Evolutionary conservation across 768 basidiomycete genomes (phyloP), one percentile per base, ranked within the genome.

Genomic region (Boletus pseudopeckii): DNA sequence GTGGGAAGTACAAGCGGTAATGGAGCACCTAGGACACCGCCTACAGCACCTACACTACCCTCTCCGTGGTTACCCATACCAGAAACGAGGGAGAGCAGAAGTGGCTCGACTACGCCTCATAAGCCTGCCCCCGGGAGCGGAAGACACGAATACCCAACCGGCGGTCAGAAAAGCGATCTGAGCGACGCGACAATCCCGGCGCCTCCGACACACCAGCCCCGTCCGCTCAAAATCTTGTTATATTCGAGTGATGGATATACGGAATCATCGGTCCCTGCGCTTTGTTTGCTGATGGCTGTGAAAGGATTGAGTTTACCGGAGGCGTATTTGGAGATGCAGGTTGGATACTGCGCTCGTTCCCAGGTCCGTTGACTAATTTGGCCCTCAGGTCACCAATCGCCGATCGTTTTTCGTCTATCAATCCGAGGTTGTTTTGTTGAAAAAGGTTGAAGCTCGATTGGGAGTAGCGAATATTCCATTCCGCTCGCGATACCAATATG

Each of bases 361-460:
- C 7, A n/a, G 28, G 33, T 26, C 24, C 9, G n/a, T 50, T 24
- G 48, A 38, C 56, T 51, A 15, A 57, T 43, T 47, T 40, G 43
- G 2, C 2, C n/a, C 4, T 5, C 34, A 68, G 67, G 84, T 88
- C 39, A 79, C 75, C 52, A 87, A 87, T 67, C 76, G 80, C 48
- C 73, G 96, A 48, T 88, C 85, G 57, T 98, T 98, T 74, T 98
- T 96, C 61, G 91, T 98, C 48, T 97, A 97, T 70, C 83, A 84
- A 52, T 75, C 75, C 45, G 96, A 98, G 71, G 70, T 95, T 51
- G 81, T 80, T 5, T 66, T 94, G 28, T 72, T 97, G 61, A 76
- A 81, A 58, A 77, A 82, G 40, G 80, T 94, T 42, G 94, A 96
- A 71, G 73, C 68, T 40, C 71, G 72, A 38, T 64, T 84, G 9